Evolutionary conservation across 805 yeast genomes (phyloP).

Genomic region (Cephaloascus fragrans): DNA sequence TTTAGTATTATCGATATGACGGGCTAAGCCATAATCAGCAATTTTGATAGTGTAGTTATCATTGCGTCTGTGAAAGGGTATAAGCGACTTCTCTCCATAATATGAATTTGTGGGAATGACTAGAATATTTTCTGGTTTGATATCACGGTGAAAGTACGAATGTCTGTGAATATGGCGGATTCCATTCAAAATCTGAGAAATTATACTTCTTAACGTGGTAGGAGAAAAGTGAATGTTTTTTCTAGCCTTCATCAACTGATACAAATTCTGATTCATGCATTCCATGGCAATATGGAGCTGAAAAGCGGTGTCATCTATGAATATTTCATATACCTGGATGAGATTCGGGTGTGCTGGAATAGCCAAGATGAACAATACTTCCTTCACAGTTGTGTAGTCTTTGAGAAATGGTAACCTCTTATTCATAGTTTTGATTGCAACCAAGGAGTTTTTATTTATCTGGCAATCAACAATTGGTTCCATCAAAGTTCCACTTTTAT

Average conservation of each 20-base stretch:
- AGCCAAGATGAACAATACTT: conserved; percentile 53
- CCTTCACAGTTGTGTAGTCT: conserved; percentile 42
- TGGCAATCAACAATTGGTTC: conserved; percentile 23
- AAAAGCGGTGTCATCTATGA: conserved; percentile 51
- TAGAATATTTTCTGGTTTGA: conserved; percentile 89
- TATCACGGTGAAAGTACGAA: conserved; percentile 76
- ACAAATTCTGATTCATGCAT: conserved; percentile 71
- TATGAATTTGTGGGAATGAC: conserved; percentile 49
- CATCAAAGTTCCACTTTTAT: conserved; percentile 37
- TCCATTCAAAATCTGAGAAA: conserved; percentile 67
- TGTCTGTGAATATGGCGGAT: conserved; percentile 69
- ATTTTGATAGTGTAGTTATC: conserved; percentile 56
- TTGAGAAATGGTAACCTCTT: conserved; percentile 11
- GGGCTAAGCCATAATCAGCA: conserved; percentile 75
- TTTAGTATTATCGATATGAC: conserved; percentile 41
- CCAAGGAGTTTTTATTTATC: conserved; percentile 7
- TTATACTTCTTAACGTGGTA: conserved; percentile 51
- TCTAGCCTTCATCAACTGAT: conserved; percentile 64
- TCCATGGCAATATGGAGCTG: conserved; percentile 83
- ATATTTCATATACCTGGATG: conserved; percentile 70
- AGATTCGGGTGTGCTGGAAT: conserved; percentile 65
- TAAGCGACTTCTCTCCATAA: conserved; percentile 28
- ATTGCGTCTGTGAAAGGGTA: conserved; percentile 28
- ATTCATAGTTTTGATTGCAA: conserved; percentile 29
- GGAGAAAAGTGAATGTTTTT: conserved; percentile 43